Conservation (phyloP, 192 early-diverging fungal species). For the Coemansia sp. region DNA sequence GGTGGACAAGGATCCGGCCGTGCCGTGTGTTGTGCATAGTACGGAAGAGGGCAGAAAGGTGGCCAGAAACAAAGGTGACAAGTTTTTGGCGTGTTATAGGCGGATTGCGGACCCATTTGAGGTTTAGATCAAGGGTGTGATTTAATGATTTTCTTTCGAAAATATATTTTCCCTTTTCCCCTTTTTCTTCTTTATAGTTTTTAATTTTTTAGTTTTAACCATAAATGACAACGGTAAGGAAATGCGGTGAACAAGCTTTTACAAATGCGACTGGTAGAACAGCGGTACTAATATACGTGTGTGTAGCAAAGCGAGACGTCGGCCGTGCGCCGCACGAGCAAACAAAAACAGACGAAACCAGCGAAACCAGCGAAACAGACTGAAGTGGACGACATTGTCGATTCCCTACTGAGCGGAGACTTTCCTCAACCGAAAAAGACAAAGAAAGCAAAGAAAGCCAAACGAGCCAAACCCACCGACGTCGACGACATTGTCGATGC, state of each 20-base stretch:
- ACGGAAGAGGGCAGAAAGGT: slow-evolving; percentile 99
- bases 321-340: no score
- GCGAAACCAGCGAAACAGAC: neutral
- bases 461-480: neutral
- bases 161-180: no score
- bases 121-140: no score
- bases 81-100: slow-evolving; percentile 86
- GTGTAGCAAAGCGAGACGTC: no score
- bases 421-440: neutral
- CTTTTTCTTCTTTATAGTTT: no score
- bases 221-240: no score
- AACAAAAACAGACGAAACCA: neutral
- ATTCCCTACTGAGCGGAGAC: slow-evolving; percentile 33
- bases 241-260: no score
- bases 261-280: no score
- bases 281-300: no score
- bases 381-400: slow-evolving; percentile 39
- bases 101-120: slow-evolving; percentile 64
- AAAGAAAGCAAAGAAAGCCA: neutral
- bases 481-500: slow-evolving; percentile 46
- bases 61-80: slow-evolving; percentile 91
- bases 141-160: no score
- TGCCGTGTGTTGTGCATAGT: slow-evolving; percentile 76
- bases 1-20: slow-evolving; percentile 77
- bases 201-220: no score